Base-by-base conservation (phyloP, 2,329 filamentous ascomycete genomes). In the Ceratocystis destructans region DNA sequence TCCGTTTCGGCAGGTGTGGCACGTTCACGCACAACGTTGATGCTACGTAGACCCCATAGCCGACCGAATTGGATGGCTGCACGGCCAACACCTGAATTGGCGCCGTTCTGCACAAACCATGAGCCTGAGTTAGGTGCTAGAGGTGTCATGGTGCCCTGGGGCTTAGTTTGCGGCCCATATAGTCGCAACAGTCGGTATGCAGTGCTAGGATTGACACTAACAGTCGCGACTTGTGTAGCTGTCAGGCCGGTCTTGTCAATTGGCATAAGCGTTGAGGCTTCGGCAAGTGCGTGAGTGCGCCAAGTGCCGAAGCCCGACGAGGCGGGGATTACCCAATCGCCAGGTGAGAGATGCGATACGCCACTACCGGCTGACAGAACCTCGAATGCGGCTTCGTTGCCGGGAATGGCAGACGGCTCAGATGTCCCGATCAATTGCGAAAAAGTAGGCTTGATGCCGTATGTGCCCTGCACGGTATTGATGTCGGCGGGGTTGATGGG, bases 401-500 rank as follows among this genome's bases (percentile, higher is more conserved):
- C 91, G 1, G 85, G 88, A 1, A 94, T 83, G 0, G 90, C 89
- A 6, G 88, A 84, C 1, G 92, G 90, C 28, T 85, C 79, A 0
- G 84, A 70, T 0, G 92, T 96, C 66, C 91, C 89, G 65, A 99
- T 84, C 1, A 84, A 76, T 5, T 85, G 86, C 20, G 84, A 86
- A 76, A 96, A 92, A 57, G 82, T 79, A 0, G 92, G 91, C 74
- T 90, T 90, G 59, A 86, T 86, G 69, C 93, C 93, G 78, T 99
- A 99, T 3, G 93, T 91, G 70, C 94, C 94, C 79, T 99, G 94
- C 72, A 99, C 89, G 72, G 93, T 93, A 80, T 99, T 99, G 76
- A 99, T 89, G 77, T 99, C 94, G 73, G 94, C 92, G 28, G 94
- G 94, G 78, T 99, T 99, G 76, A 99, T 90, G 67, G 94, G 90